Evolutionary conservation across 202 grass and related monocot species (phyloP).

Genomic region (Schoenoplectus triqueter): DNA sequence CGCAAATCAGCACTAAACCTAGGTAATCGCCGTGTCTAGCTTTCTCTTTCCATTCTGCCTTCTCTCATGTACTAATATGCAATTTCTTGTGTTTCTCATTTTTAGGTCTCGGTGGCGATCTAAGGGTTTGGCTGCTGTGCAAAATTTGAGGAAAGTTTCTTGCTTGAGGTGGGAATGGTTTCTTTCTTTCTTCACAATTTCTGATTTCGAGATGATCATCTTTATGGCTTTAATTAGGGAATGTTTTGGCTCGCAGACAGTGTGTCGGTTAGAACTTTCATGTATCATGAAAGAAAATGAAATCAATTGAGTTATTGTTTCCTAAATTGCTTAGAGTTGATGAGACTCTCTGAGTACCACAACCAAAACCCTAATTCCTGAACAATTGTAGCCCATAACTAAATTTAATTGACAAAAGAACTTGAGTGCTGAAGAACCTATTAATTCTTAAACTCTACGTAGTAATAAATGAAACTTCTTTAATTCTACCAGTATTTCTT

Average conservation of each 20-base stretch:
- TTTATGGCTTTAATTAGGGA: neutral
- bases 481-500: conserved; percentile 16
- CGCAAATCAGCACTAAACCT: neutral
- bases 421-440: too few relatives aligned
- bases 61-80: neutral
- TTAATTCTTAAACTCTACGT: neutral
- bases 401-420: neutral
- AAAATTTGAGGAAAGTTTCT: neutral
- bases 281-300: neutral
- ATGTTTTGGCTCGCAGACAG: neutral
- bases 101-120: neutral
- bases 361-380: neutral
- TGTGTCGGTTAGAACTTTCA: neutral
- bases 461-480: neutral
- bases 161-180: neutral
- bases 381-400: neutral
- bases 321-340: neutral
- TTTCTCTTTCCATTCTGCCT: neutral
- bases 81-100: neutral
- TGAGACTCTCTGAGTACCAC: neutral
- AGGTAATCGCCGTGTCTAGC: neutral
- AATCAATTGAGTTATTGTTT: neutral
- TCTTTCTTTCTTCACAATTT: neutral
- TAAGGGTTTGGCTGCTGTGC: neutral
- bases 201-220: neutral